A percentile compares a stretch with the other conserved stretches of the same genome.
Evolutionary conservation across 2,329 filamentous ascomycete genomes (phyloP).

Genomic region (Elsinoe batatas): DNA sequence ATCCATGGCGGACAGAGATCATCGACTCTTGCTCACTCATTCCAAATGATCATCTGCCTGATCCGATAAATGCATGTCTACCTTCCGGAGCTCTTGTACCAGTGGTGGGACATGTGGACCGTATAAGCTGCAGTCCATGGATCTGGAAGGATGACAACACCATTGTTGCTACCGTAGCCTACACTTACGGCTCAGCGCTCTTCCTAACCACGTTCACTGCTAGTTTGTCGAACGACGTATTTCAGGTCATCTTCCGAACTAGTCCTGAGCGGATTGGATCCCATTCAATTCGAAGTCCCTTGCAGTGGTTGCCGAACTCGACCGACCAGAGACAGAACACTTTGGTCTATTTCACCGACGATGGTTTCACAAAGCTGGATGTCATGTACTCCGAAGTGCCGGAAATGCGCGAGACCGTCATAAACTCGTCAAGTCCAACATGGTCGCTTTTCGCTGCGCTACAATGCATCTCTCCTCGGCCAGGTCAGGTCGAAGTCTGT

Average conservation of each 20-base stretch:
- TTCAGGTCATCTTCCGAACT: neutral
- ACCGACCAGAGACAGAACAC: neutral
- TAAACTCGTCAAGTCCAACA: neutral
- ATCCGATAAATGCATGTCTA: neutral
- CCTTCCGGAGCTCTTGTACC: neutral
- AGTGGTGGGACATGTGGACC: conserved; percentile 20
- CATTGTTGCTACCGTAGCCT: conserved; percentile 27
- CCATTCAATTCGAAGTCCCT: neutral
- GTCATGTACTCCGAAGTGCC: neutral
- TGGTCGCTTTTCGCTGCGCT: neutral
- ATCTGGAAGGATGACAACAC: conserved; percentile 15
- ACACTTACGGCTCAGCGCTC: conserved; percentile 21
- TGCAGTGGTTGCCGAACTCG: neutral
- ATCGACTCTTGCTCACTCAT: neutral
- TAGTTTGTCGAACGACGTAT: neutral
- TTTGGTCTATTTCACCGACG: neutral
- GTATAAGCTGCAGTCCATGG: conserved; percentile 35
- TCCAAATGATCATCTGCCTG: neutral
- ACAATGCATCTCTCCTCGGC: neutral
- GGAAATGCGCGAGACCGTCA: neutral
- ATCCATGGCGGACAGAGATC: conserved; percentile 15
- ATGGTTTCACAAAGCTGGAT: neutral
- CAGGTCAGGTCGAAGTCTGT: neutral
- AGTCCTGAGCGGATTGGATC: neutral
- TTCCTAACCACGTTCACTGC: conserved; percentile 13